Evolutionary conservation across 2,329 filamentous ascomycete species (phyloP), one percentile per base, ranked within the genome.

Genomic region (Alternaria sp.): DNA sequence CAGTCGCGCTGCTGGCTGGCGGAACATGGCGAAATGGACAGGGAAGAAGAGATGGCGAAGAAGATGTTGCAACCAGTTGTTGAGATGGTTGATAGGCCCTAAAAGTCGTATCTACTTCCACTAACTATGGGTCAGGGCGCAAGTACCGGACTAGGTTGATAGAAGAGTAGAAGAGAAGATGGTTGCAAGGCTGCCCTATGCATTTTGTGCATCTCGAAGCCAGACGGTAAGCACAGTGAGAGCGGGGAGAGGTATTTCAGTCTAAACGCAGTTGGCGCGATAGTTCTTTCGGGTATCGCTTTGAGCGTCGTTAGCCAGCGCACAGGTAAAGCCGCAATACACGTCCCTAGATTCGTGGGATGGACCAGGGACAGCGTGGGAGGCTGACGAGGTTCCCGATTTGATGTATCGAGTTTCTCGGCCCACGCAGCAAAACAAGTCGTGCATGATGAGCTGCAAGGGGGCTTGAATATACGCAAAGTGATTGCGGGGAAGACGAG

Each of bases 371-470:
- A 59, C 56, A 53, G 53, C 58, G 63, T 65, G 58, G 66, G 70
- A 68, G 62, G 72, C 71, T 76, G 72, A 72, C 68, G 54, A 66
- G 63, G 62, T 51, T 56, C 60, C 39, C 61, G 62, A 63, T 62
- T 58, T 49, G 51, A 54, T 51, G 62, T 62, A 65, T 62, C 60
- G 63, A 67, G 65, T 58, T 65, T 67, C 65, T 69, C 66, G 68
- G 68, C 68, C 66, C 71, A 71, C 63, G 71, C 70, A 73, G 60
- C 69, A 70, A 61, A 66, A 64, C 66, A 69, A 72, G 65, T 67
- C 68, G 71, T 75, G 72, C 75, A 76, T 75, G 73, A 74, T 76
- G 71, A 74, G 70, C 74, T 76, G 74, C 76, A 78, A 75, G 75
- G 75, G 71, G 61, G 68, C 62, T 60, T 63, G 62, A 63, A 44